phyloP scores from a whole-genome alignment of 2,329 filamentous ascomycete species.

The Stagonosporopsis vannaccii region DNA sequence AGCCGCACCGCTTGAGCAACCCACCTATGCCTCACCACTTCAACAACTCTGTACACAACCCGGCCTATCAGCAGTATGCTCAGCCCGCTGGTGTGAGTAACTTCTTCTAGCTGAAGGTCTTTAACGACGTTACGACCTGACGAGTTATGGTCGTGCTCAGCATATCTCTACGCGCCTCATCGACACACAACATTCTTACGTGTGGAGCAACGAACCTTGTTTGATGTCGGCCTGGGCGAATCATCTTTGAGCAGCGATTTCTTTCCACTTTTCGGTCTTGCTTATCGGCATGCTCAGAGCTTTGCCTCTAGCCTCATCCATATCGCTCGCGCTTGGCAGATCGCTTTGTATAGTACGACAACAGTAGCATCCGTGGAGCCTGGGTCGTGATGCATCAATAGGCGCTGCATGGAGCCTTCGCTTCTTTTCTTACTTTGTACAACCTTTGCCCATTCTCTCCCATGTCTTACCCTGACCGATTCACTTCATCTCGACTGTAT shows the following conservation, averaged over 20 bases:
- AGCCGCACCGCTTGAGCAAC: slow-evolving; percentile 49
- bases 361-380: slow-evolving; percentile 45
- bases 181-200: slow-evolving; percentile 29
- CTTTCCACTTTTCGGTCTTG: slow-evolving; percentile 39
- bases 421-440: slow-evolving; percentile 16
- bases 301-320: slow-evolving; percentile 25
- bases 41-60: slow-evolving; percentile 48
- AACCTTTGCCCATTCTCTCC: slow-evolving; percentile 16
- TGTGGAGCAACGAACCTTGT: slow-evolving; percentile 27
- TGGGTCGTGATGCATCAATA: slow-evolving; percentile 39
- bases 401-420: slow-evolving; percentile 33
- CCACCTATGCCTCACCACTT: slow-evolving; percentile 46
- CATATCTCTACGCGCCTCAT: slow-evolving; percentile 26
- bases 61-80: slow-evolving; percentile 51
- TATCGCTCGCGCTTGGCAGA: slow-evolving; percentile 28
- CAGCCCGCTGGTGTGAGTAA: slow-evolving; percentile 54
- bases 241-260: slow-evolving; percentile 32
- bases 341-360: slow-evolving; percentile 48
- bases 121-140: slow-evolving; percentile 59
- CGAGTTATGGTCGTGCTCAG: slow-evolving; percentile 54
- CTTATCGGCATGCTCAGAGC: slow-evolving; percentile 23
- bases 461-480: slow-evolving; percentile 22
- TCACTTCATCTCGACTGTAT: slow-evolving; percentile 29
- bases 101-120: slow-evolving; percentile 50
- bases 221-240: slow-evolving; percentile 35